phyloP scores from a whole-genome alignment of 208 protist species.

The Trypanosoma congolense region DNA sequence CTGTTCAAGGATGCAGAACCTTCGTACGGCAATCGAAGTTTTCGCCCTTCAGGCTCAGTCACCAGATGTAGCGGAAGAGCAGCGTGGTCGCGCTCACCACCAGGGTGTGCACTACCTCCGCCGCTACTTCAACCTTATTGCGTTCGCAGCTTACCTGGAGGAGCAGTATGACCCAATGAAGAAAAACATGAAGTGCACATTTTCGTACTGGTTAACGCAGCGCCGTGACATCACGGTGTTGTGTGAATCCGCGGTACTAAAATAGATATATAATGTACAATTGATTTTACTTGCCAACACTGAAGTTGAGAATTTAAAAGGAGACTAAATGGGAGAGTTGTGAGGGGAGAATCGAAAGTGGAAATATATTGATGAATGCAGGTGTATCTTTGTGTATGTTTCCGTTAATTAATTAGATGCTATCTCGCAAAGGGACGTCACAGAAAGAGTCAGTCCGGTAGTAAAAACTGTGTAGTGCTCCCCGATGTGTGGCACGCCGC shows the following conservation, averaged over 20 bases:
- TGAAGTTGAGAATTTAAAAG: too few species aligned
- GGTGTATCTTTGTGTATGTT: too few species aligned
- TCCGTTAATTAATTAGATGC: too few species aligned
- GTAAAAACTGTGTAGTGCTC: too few species aligned
- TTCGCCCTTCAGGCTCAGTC: conserved; percentile 62
- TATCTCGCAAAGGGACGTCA: too few species aligned
- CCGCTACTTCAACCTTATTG: conserved; percentile 87
- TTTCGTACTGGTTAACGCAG: conserved; percentile 49
- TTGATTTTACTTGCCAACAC: too few species aligned
- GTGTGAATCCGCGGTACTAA: conserved; percentile 48
- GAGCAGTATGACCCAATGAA: conserved; percentile 69
- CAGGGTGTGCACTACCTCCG: conserved; percentile 81
- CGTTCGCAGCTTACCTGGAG: conserved; percentile 80
- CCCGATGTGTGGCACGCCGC: too few species aligned
- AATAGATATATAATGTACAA: conserved; percentile 34
- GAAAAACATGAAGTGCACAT: conserved; percentile 54
- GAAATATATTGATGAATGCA: too few species aligned
- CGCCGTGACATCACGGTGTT: conserved; percentile 70
- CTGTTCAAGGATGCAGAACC: conserved; percentile 85
- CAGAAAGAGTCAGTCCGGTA: too few species aligned
- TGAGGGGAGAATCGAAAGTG: too few species aligned
- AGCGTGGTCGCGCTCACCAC: conserved; percentile 77
- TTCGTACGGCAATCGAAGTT: conserved; percentile 79
- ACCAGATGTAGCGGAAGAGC: conserved; percentile 65
- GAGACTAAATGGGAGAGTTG: too few species aligned